Percentiles rank a stretch among this genome's conserved stretches.
These are phyloP conservation scores for Colletotrichum salicis DNA, from an alignment of 2,329 filamentous ascomycete species.

Conservation along the genomic window DNA sequence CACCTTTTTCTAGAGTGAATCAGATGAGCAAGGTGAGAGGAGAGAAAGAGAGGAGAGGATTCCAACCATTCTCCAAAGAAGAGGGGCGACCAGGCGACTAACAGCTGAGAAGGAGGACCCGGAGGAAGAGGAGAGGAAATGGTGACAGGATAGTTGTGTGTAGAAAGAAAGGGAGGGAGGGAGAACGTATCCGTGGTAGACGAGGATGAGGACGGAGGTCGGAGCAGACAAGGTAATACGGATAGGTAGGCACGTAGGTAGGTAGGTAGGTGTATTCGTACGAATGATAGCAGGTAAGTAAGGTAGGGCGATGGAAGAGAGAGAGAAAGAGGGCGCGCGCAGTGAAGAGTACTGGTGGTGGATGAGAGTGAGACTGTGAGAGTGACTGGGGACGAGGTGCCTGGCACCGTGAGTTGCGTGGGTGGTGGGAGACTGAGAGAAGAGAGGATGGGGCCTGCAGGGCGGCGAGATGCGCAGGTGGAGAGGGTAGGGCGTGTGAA, in stretches of 20 bases:
- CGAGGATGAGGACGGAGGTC: background rate
- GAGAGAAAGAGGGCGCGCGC: constrained; percentile 6
- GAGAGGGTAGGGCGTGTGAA: constrained; percentile 19
- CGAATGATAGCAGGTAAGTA: background rate
- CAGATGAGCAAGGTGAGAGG: constrained; percentile 1
- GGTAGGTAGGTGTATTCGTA: too few species aligned
- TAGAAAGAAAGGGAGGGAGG: constrained; percentile 3
- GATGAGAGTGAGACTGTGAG: constrained; percentile 11
- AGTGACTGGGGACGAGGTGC: constrained; percentile 15
- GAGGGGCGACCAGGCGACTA: background rate
- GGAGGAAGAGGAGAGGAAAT: background rate
- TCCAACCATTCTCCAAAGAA: background rate
- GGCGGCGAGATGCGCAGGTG: constrained; percentile 31
- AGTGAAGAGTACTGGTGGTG: constrained; percentile 17
- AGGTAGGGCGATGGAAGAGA: background rate
- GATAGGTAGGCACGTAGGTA: background rate
- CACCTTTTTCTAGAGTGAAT: background rate
- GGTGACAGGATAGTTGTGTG: background rate
- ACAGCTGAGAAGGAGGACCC: background rate
- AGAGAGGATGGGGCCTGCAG: constrained; percentile 36
- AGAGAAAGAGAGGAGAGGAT: background rate
- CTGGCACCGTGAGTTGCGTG: background rate
- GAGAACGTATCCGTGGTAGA: background rate
- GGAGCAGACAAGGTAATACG: constrained; percentile 5
- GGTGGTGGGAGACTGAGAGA: constrained; percentile 22